Conservation (phyloP, 306 rosid species). For the Dryas alaskensis region DNA sequence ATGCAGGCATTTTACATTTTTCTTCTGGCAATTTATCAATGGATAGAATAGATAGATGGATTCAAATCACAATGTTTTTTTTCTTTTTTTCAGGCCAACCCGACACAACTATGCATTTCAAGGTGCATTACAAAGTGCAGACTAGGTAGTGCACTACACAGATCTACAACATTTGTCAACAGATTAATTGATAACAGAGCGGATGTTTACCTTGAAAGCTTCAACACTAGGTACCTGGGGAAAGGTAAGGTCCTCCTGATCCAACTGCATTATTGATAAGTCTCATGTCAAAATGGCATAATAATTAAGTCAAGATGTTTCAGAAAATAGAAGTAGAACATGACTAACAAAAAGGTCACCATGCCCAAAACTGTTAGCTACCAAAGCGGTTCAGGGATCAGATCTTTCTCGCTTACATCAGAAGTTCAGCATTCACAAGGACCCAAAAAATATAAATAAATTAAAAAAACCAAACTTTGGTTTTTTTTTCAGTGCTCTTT, state of each 20-base stretch:
- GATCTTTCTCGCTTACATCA: conserved; percentile 14
- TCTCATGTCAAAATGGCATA: conserved; percentile 3
- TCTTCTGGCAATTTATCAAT: neutral
- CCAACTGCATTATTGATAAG: conserved; percentile 44
- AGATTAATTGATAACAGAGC: conserved; percentile 13
- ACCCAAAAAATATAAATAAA: neutral
- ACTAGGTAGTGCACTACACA: neutral
- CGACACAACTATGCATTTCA: neutral
- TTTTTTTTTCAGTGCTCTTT: neutral
- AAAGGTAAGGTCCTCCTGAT: conserved; percentile 57
- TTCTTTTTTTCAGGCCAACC: neutral
- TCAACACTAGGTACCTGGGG: conserved; percentile 50
- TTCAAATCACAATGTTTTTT: neutral
- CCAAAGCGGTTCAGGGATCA: conserved; percentile 15
- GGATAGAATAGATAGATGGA: neutral
- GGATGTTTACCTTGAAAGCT: conserved; percentile 47
- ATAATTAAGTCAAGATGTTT: conserved; percentile 7
- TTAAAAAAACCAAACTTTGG: neutral
- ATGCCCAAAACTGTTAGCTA: conserved; percentile 13
- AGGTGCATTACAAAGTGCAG: neutral
- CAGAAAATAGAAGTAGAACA: conserved; percentile 16
- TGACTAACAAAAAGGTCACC: conserved; percentile 8
- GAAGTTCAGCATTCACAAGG: conserved; percentile 10
- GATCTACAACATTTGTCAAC: neutral
- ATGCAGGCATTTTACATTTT: neutral